phyloP scores from a whole-genome alignment of 1,139 yeast species.

The Torulaspora globosa region DNA sequence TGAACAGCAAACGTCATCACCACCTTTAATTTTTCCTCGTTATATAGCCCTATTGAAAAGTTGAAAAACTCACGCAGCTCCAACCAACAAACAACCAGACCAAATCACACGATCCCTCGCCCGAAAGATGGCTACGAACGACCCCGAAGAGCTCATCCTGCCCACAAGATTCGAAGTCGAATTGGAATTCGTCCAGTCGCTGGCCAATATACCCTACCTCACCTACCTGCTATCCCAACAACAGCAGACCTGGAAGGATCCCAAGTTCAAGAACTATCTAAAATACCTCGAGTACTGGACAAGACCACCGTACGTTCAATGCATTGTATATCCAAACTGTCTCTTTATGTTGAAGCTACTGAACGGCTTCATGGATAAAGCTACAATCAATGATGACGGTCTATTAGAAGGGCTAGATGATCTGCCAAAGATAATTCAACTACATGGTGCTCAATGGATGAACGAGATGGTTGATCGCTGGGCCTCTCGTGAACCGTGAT shows the following conservation, averaged over 20 bases:
- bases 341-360: conserved; percentile 56
- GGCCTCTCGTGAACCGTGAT: conserved; percentile 37
- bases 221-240: conserved; percentile 53
- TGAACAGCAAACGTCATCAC: too few species aligned
- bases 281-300: conserved; percentile 68
- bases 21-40: too few species aligned
- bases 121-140: background rate
- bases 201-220: conserved; percentile 66
- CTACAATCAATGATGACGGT: conserved; percentile 32
- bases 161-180: conserved; percentile 77
- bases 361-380: conserved; percentile 38
- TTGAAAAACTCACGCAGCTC: background rate
- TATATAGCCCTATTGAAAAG: background rate
- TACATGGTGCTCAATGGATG: conserved; percentile 60
- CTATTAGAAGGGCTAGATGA: conserved; percentile 42
- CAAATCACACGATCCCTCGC: too few species aligned
- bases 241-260: conserved; percentile 42
- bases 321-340: conserved; percentile 69
- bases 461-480: conserved; percentile 75
- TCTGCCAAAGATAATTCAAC: conserved; percentile 50
- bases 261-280: conserved; percentile 53
- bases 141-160: conserved; percentile 10
- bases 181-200: conserved; percentile 73
- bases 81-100: too few species aligned
- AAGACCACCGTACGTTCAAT: conserved; percentile 58